Evolutionary conservation across 257 asterid species (phyloP).

Genomic region (Gynochthodes officinalis): DNA sequence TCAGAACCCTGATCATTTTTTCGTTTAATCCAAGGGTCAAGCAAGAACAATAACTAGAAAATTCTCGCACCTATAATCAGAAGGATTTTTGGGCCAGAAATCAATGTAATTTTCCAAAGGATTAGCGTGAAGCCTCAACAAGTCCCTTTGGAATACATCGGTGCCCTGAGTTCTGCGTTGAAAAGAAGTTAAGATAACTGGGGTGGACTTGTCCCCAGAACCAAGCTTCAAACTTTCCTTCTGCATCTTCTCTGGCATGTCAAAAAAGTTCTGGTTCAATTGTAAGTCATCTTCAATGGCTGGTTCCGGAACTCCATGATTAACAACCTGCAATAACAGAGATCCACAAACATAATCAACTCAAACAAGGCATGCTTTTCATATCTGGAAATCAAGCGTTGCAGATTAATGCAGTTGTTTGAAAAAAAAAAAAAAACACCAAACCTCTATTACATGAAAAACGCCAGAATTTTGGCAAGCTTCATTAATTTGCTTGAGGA

Average conservation of each 20-base stretch:
- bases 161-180: neutral
- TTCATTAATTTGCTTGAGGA: neutral
- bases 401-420: too few relatives aligned
- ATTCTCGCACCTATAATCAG: neutral
- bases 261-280: slow-evolving; percentile 3
- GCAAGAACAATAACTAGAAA: too few relatives aligned
- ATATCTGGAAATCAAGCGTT: too few relatives aligned
- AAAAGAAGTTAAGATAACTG: neutral
- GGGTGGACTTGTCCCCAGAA: neutral
- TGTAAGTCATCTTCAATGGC: neutral
- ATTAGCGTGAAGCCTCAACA: slow-evolving; percentile 6
- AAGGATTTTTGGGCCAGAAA: slow-evolving; percentile 6
- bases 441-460: slow-evolving; percentile 13
- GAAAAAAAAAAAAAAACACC: too few relatives aligned
- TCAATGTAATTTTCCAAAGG: slow-evolving; percentile 4
- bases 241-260: neutral
- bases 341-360: too few relatives aligned
- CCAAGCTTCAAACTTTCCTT: neutral
- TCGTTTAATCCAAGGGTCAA: too few relatives aligned
- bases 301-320: slow-evolving; percentile 7
- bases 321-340: neutral
- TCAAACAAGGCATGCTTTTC: too few relatives aligned
- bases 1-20: too few relatives aligned
- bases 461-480: slow-evolving; percentile 1
- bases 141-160: neutral